A percentile compares a stretch with the other conserved stretches of the same genome.
These are phyloP conservation scores for Eucalyptus caleyi DNA, from an alignment of 345 rosid genomes.

Conservation along the genomic window DNA sequence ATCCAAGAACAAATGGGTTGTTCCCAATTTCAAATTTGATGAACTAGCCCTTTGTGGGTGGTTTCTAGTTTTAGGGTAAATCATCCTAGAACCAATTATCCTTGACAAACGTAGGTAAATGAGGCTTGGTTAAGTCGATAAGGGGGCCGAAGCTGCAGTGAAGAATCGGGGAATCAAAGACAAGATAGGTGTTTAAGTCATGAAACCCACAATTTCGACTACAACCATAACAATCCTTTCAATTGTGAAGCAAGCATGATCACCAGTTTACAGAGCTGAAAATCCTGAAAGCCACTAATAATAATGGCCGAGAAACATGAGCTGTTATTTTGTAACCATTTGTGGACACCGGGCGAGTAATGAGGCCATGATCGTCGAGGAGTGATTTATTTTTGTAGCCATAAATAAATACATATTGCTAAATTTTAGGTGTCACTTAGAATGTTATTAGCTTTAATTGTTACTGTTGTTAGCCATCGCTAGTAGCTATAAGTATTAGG, in stretches of 20 bases:
- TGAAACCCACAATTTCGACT: neutral
- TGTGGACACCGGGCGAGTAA: neutral
- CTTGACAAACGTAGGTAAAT: neutral
- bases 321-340: neutral
- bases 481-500: neutral
- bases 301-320: neutral
- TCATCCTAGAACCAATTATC: too few species aligned
- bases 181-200: neutral
- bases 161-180: neutral
- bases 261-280: neutral
- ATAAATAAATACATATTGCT: neutral
- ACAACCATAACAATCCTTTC: too few species aligned
- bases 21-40: neutral
- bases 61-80: neutral
- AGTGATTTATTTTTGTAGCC: neutral
- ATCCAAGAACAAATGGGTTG: neutral
- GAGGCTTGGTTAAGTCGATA: neutral
- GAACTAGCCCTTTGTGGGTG: neutral
- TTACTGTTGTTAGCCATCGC: neutral
- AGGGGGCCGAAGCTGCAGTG: neutral
- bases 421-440: neutral
- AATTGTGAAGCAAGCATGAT: neutral
- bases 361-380: neutral
- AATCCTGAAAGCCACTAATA: neutral
- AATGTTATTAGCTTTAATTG: neutral